Evolutionary conservation across 2,329 filamentous ascomycete species (phyloP).

Genomic region (Cladosporium colombiae): DNA sequence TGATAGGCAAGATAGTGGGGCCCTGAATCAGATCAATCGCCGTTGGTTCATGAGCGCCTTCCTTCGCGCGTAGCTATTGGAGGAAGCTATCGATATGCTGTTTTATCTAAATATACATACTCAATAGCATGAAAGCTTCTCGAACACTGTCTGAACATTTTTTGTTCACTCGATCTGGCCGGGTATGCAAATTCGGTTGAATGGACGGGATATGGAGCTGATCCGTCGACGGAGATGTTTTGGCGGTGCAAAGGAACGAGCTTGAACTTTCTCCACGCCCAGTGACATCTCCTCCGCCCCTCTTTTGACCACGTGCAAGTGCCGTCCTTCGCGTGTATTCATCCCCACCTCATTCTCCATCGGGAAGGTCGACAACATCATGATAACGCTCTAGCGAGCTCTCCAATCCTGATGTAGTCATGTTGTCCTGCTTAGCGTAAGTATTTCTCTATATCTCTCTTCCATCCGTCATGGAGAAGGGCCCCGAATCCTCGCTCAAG

Average conservation of each 20-base stretch:
- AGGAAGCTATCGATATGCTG: neutral
- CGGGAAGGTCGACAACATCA: conserved; percentile 1
- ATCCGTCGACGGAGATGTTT: neutral
- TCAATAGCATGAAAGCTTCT: neutral
- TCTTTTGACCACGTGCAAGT: neutral
- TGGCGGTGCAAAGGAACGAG: neutral
- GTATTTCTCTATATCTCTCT: neutral
- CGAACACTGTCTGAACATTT: neutral
- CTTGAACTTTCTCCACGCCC: neutral
- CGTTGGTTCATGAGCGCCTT: no score
- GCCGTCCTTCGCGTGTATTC: neutral
- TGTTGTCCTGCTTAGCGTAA: neutral
- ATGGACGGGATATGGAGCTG: neutral
- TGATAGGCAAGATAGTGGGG: no score
- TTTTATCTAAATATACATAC: neutral
- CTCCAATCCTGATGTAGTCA: neutral
- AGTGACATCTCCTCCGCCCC: neutral
- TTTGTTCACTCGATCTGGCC: neutral
- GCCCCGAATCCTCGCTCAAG: conserved; percentile 6
- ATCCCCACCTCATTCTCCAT: neutral
- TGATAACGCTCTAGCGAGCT: neutral
- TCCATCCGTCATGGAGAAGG: conserved; percentile 2
- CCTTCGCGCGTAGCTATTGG: neutral
- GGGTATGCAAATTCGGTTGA: neutral
- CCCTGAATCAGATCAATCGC: no score